Evolutionary conservation across 1,284 basidiomycete genomes (phyloP).

Genomic region (Rhodotorula sp.): DNA sequence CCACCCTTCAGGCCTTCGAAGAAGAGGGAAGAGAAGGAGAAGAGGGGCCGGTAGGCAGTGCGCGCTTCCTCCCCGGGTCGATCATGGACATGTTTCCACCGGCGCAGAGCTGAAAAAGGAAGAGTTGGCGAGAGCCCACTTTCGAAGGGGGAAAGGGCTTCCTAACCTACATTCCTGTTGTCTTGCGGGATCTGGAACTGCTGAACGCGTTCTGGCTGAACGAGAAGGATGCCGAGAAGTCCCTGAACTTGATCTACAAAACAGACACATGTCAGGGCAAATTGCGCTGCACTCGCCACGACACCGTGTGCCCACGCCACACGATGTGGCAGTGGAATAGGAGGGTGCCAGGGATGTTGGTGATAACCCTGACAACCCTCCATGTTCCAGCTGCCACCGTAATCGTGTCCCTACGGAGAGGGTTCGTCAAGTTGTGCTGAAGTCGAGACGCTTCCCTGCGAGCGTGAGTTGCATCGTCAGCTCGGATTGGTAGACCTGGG

Average conservation of each 20-base stretch:
- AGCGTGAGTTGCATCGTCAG: not conserved
- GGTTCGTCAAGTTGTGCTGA: constrained; percentile 46
- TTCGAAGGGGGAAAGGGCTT: too few relatives aligned
- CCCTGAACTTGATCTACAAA: constrained; percentile 6
- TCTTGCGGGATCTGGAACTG: constrained; percentile 4
- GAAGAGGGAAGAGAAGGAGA: too few relatives aligned
- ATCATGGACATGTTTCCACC: too few relatives aligned
- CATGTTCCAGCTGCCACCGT: constrained; percentile 43
- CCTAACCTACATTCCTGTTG: constrained; percentile 4
- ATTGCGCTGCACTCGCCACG: not conserved
- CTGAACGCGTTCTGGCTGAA: constrained; percentile 8
- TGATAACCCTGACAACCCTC: constrained; percentile 45
- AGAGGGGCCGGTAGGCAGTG: not conserved
- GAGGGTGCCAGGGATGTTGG: constrained; percentile 11
- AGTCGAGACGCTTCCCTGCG: constrained; percentile 21
- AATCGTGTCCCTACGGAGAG: constrained; percentile 50
- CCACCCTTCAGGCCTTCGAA: too few relatives aligned
- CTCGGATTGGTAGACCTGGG: not conserved
- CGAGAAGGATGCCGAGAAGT: constrained; percentile 12
- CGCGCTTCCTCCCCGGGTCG: too few relatives aligned
- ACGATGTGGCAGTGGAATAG: constrained; percentile 10
- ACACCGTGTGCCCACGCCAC: not conserved
- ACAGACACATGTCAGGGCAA: not conserved
- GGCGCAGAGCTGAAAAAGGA: too few relatives aligned
- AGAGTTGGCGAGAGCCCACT: too few relatives aligned